Conservation (phyloP, 805 yeast genomes). For the Cyberlindnera maritima region DNA sequence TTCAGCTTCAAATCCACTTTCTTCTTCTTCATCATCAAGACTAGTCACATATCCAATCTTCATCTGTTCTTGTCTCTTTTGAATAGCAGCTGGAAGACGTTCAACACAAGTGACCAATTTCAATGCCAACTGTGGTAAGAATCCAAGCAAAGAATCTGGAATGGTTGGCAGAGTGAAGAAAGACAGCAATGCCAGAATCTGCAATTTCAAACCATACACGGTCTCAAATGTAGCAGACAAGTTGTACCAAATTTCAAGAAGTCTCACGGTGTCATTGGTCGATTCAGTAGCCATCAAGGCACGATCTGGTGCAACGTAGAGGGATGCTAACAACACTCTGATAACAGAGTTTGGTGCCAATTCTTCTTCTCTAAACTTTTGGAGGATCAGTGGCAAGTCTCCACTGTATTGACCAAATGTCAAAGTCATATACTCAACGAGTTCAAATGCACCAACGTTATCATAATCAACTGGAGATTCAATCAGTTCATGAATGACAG, state of each 20-base stretch:
- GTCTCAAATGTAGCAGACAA: conserved; percentile 48
- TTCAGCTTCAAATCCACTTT: conserved; percentile 35
- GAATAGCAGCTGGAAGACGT: conserved; percentile 70
- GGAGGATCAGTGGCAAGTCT: conserved; percentile 15
- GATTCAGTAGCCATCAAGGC: conserved; percentile 53
- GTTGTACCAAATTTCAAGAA: conserved; percentile 66
- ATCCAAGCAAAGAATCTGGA: conserved; percentile 34
- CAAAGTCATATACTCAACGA: conserved; percentile 26
- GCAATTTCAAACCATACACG: conserved; percentile 77
- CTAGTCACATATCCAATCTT: conserved; percentile 48
- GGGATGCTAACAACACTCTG: conserved; percentile 59
- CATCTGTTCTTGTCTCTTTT: conserved; percentile 49
- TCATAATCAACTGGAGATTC: conserved; percentile 28
- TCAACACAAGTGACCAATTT: conserved; percentile 51
- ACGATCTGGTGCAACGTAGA: conserved; percentile 58
- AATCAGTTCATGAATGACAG: conserved; percentile 18
- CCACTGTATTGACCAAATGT: conserved; percentile 16
- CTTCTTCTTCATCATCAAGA: conserved; percentile 3
- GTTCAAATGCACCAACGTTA: conserved; percentile 35
- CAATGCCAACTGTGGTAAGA: conserved; percentile 48
- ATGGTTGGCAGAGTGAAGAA: conserved; percentile 40
- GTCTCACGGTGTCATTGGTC: conserved; percentile 40
- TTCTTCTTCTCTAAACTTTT: conserved; percentile 24
- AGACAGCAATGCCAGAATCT: conserved; percentile 61
- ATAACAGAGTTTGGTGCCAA: conserved; percentile 43